Percentiles rank a stretch among this genome's conserved stretches.
Evolutionary conservation across 352 stramenopile species (phyloP).

Genomic region (Phytophthora pluvialis): DNA sequence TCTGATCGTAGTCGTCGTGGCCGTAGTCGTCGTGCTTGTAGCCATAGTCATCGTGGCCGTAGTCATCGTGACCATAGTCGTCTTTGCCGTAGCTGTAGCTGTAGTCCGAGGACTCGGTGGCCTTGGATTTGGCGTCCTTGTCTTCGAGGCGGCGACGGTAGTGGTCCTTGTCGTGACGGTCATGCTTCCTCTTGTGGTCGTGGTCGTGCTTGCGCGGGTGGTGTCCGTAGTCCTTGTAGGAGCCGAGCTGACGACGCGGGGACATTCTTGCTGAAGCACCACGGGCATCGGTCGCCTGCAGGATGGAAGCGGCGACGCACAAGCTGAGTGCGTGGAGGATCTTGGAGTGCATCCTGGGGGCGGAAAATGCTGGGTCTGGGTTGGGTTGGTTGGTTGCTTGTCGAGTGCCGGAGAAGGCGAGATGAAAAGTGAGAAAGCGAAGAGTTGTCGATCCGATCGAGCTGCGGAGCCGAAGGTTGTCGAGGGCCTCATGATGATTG

Average conservation of each 20-base stretch:
- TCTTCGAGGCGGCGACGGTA: conserved; percentile 31
- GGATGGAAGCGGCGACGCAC: conserved; percentile 17
- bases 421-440: conserved; percentile 20
- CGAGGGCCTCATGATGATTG: no score
- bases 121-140: conserved; percentile 18
- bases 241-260: conserved; percentile 19
- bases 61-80: no score
- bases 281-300: conserved; percentile 19
- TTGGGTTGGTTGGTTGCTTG: not conserved
- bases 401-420: conserved; percentile 13
- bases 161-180: conserved; percentile 18
- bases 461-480: no score
- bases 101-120: conserved; percentile 26
- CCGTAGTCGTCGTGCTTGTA: no score
- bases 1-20: no score
- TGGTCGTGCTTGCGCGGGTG: conserved; percentile 16
- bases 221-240: conserved; percentile 29
- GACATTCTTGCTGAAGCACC: conserved; percentile 1
- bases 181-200: conserved; percentile 6
- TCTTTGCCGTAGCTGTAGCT: not conserved
- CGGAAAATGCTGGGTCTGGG: not conserved
- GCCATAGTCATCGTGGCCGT: no score
- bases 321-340: conserved; percentile 18
- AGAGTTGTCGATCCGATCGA: not conserved
- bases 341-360: conserved; percentile 29